A percentile compares a stretch with the other conserved stretches of the same genome.
Evolutionary conservation across 495 filamentous ascomycete genomes (phyloP).

Genomic region (Letharia columbiana): DNA sequence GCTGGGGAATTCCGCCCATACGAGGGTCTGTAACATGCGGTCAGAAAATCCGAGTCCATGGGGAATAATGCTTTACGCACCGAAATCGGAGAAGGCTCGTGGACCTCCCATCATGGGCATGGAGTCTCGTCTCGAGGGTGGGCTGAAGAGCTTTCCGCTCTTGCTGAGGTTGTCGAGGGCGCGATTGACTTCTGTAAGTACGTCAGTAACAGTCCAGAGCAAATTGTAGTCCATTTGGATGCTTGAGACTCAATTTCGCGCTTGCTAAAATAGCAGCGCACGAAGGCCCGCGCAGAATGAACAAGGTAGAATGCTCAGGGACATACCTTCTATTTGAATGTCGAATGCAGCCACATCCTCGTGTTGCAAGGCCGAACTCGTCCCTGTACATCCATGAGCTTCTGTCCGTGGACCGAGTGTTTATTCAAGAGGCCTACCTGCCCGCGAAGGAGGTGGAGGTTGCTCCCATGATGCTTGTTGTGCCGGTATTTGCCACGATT

Average conservation of each 20-base stretch:
- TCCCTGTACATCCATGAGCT: slow-evolving; percentile 45
- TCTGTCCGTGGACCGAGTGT: not conserved
- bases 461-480: slow-evolving; percentile 72
- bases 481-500: slow-evolving; percentile 62
- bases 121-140: slow-evolving; percentile 73
- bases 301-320: not conserved
- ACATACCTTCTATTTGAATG: slow-evolving; percentile 86
- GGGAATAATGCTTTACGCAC: slow-evolving; percentile 32
- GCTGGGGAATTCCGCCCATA: slow-evolving; percentile 41
- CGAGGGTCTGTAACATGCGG: slow-evolving; percentile 40
- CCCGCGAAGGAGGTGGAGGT: slow-evolving; percentile 75
- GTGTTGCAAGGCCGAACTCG: slow-evolving; percentile 65
- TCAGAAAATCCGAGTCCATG: slow-evolving; percentile 14
- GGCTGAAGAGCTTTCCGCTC: slow-evolving; percentile 83
- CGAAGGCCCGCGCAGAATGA: not conserved
- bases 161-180: slow-evolving; percentile 92
- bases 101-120: slow-evolving; percentile 59
- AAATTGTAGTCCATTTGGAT: not conserved
- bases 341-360: slow-evolving; percentile 75
- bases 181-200: slow-evolving; percentile 75
- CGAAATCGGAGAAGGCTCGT: slow-evolving; percentile 53
- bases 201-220: slow-evolving; percentile 11
- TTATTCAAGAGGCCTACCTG: slow-evolving; percentile 47
- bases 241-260: not conserved
- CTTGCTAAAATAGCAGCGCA: not conserved